Conservation (phyloP, 495 filamentous ascomycete genomes). For the Xylaria cubensis region DNA sequence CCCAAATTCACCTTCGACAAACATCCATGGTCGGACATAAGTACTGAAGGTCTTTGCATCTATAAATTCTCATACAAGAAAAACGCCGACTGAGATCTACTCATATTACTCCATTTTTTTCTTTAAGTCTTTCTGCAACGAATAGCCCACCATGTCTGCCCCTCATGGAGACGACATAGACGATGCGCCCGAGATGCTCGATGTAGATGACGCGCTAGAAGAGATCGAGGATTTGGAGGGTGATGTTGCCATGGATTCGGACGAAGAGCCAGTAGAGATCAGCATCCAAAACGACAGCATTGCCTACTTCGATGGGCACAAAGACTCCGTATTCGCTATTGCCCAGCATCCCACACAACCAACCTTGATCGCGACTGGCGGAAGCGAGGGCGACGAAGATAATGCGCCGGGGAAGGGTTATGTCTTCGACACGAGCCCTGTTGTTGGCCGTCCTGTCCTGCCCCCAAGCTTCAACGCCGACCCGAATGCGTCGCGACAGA, state of each 20-base stretch:
- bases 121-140: not conserved
- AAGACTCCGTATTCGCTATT: slow-evolving; percentile 89
- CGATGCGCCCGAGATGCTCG: slow-evolving; percentile 64
- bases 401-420: slow-evolving; percentile 69
- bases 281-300: slow-evolving; percentile 85
- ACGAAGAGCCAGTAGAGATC: slow-evolving; percentile 73
- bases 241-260: slow-evolving; percentile 75
- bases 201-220: slow-evolving; percentile 75
- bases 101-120: not conserved
- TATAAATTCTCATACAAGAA: not conserved
- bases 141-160: slow-evolving; percentile 38
- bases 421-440: slow-evolving; percentile 74
- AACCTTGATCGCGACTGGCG: slow-evolving; percentile 83
- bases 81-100: not conserved
- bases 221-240: slow-evolving; percentile 66
- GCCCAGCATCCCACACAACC: slow-evolving; percentile 85
- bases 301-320: slow-evolving; percentile 89
- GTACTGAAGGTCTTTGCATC: not conserved
- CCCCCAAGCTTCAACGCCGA: slow-evolving; percentile 76
- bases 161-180: slow-evolving; percentile 54
- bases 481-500: slow-evolving; percentile 57
- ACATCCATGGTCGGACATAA: slow-evolving; percentile 1
- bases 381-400: slow-evolving; percentile 78
- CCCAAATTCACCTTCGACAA: slow-evolving; percentile 11
- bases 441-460: slow-evolving; percentile 67